These are phyloP conservation scores for Lodderomyces beijingensis DNA, from an alignment of 1,139 yeast species.

Conservation along the genomic window DNA sequence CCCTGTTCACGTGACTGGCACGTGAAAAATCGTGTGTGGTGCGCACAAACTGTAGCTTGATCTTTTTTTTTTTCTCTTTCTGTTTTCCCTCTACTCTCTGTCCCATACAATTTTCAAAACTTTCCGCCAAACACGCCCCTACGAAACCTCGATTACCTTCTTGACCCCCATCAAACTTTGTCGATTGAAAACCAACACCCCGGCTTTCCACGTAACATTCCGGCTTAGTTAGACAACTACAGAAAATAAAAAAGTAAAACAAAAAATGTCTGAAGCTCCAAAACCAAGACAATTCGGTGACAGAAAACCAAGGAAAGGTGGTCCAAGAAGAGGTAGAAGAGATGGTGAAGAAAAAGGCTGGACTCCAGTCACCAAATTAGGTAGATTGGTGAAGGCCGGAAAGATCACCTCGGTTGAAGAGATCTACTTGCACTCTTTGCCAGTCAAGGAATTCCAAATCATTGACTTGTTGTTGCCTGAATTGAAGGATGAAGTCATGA, in stretches of 20 bases:
- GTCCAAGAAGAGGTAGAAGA: conserved; percentile 56
- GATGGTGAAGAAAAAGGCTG: conserved; percentile 96
- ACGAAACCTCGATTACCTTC: too few species aligned
- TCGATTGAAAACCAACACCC: conserved; percentile 90
- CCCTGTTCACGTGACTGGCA: too few species aligned
- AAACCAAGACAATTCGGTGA: conserved; percentile 53
- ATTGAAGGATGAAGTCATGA: conserved; percentile 98
- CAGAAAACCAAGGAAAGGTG: conserved; percentile 47
- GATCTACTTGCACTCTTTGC: conserved; percentile 98
- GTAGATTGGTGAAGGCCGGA: conserved; percentile 99
- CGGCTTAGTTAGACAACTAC: conserved; percentile 44
- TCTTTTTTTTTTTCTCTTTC: too few species aligned
- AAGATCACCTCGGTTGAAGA: conserved; percentile 96
- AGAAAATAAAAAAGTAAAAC: conserved; percentile 7
- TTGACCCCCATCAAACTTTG: conserved; percentile 19
- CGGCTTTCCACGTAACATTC: conserved; percentile 91
- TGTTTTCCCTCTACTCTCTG: too few species aligned
- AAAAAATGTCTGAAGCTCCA: conserved; percentile 57
- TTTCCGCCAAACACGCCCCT: too few species aligned
- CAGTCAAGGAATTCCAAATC: conserved; percentile 99
- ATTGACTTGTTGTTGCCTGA: conserved; percentile 94
- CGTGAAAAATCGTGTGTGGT: too few species aligned
- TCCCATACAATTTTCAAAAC: too few species aligned
- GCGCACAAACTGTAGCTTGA: too few species aligned
- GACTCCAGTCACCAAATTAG: conserved; percentile 99